Evolutionary conservation across 108 stramenopile genomes (phyloP).

Genomic region (Stephanodiscus triporus): DNA sequence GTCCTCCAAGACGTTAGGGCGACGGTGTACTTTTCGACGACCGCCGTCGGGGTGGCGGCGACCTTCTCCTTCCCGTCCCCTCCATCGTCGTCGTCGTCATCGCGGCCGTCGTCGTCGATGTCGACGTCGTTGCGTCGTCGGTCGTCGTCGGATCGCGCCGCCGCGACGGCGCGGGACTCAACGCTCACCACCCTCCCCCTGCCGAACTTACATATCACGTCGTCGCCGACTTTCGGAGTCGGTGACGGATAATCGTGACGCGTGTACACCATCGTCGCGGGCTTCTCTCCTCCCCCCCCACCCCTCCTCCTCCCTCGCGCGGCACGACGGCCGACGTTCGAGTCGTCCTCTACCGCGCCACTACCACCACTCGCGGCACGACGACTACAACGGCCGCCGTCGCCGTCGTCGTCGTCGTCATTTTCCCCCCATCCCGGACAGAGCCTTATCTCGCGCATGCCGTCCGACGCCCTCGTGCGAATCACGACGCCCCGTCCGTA

Average conservation of each 20-base stretch:
- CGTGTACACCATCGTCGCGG: constrained; percentile 59
- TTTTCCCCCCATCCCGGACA: constrained; percentile 54
- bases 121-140: constrained; percentile 11
- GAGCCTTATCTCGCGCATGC: constrained; percentile 68
- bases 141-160: no score
- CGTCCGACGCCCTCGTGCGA: constrained; percentile 42
- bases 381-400: no score
- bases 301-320: background rate
- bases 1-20: constrained; percentile 1
- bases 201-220: constrained; percentile 70
- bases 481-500: constrained; percentile 74
- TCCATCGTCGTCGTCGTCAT: constrained; percentile 30
- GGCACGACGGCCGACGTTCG: no score
- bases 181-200: constrained; percentile 40
- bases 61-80: constrained; percentile 31
- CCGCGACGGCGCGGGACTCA: background rate
- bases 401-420: no score
- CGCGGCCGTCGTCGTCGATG: no score
- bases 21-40: constrained; percentile 3
- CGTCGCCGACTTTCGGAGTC: constrained; percentile 58
- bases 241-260: constrained; percentile 63
- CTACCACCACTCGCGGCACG: no score
- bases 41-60: no score
- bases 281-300: background rate
- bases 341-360: no score